Base-by-base conservation (phyloP, 208 protist genomes). In the Acanthamoeba polyphaga region DNA sequence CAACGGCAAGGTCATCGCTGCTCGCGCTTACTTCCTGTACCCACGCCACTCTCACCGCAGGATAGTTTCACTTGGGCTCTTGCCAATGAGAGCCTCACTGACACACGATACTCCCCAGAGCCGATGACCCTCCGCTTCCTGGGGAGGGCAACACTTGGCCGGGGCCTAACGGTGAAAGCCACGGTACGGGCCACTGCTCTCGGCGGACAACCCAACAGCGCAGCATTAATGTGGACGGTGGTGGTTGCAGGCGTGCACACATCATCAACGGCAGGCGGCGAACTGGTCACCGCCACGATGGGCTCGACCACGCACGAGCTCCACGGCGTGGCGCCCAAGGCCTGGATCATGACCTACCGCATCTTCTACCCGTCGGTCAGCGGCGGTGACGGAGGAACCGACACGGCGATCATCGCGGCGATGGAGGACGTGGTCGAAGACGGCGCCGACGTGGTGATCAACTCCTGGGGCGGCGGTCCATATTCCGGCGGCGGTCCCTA, bases 261-360 rank as follows among this genome's bases (percentile, higher is more conserved):
- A 1, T 32, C 72, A 13, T 32, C 72, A 1, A 80, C 29, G 8
- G 72, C 72, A 27, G 72, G 32, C 19, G 72, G 72, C 12, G 32
- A 27, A 0, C 12, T 27, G 32, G 72, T 80, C 13, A 80, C 0
- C 32, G 72, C 72, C 29, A 80, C 72, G 8, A 0, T 49, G 24
- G 32, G 72, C 13, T 34, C n/a, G 7, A 27, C 29, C 32, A 49
- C 72, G 15, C n/a, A 27, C 32, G 34, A 49, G 32, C 17, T 80
- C 13, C 72, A 80, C 29, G 72, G 72, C 9, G 29, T 46, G 29
- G 72, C 72, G 29, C 72, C 72, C 19, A 19, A 80, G 34, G 72
- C 72, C 32, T 80, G 72, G 72, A 80, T 80, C 72, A 80, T 80
- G 72, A 80, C 13, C 72, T 80, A 80, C 32, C n/a, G 32, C 15